These are phyloP conservation scores for Trichoderma sp. DNA, from an alignment of 2,329 filamentous ascomycete species.

Conservation along the genomic window DNA sequence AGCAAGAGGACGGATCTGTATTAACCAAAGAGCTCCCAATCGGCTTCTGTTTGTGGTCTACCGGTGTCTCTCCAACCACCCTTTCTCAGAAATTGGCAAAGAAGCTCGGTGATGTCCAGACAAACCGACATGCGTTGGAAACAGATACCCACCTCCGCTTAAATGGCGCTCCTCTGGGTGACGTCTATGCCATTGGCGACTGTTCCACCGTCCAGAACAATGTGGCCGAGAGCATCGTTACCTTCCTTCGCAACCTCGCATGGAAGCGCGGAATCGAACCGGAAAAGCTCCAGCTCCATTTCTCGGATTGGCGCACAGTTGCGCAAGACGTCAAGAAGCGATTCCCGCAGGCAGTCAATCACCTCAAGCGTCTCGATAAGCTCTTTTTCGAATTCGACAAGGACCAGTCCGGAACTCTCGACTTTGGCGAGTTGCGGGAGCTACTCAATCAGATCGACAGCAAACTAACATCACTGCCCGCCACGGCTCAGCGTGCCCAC, in stretches of 20 bases:
- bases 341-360: slow-evolving; percentile 87
- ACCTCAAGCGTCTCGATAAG: slow-evolving; percentile 86
- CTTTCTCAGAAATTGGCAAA: slow-evolving; percentile 76
- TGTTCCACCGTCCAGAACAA: slow-evolving; percentile 98
- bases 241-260: slow-evolving; percentile 84
- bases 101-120: slow-evolving; percentile 77
- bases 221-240: slow-evolving; percentile 85
- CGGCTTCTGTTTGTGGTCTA: slow-evolving; percentile 98
- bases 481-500: slow-evolving; percentile 93
- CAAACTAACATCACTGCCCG: slow-evolving; percentile 91
- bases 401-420: slow-evolving; percentile 88
- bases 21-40: slow-evolving; percentile 93
- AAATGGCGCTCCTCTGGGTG: slow-evolving; percentile 84
- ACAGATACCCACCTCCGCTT: slow-evolving; percentile 92
- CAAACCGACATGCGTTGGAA: slow-evolving; percentile 88
- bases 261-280: slow-evolving; percentile 93
- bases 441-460: slow-evolving; percentile 89
- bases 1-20: slow-evolving; percentile 69
- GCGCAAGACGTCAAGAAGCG: slow-evolving; percentile 82
- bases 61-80: slow-evolving; percentile 84
- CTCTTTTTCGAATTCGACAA: slow-evolving; percentile 92
- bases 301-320: slow-evolving; percentile 84
- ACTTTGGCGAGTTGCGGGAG: slow-evolving; percentile 89
- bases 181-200: slow-evolving; percentile 96
- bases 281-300: slow-evolving; percentile 82